phyloP scores from a whole-genome alignment of 2,329 filamentous ascomycete genomes.

The Ceratocystis ficicola region DNA sequence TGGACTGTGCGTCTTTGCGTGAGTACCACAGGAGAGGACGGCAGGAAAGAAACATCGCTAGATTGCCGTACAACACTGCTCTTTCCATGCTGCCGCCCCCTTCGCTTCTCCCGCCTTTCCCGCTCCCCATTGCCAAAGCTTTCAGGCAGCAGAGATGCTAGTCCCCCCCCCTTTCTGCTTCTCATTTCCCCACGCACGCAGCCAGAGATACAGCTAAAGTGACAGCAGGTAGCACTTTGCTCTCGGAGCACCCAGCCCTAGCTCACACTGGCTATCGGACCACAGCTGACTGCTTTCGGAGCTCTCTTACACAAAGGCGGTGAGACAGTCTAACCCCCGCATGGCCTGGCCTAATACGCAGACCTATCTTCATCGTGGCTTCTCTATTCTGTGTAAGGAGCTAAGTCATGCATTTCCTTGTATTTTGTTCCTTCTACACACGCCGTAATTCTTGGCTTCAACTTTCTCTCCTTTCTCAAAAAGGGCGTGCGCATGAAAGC shows the following conservation, averaged over 20 bases:
- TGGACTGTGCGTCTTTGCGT: no score
- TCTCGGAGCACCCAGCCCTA: not conserved
- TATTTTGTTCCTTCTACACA: not conserved
- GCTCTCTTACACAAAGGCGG: not conserved
- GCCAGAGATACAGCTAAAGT: no score
- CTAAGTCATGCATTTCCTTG: not conserved
- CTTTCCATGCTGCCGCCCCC: no score
- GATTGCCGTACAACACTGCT: no score
- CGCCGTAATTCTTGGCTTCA: conserved; percentile 1
- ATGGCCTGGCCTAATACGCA: no score
- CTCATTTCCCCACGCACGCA: no score
- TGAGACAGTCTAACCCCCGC: not conserved
- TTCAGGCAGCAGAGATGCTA: no score
- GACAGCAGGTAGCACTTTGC: not conserved
- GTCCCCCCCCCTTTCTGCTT: no score
- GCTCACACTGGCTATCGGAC: not conserved
- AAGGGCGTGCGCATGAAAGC: conserved; percentile 9
- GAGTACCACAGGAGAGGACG: no score
- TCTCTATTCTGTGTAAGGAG: not conserved
- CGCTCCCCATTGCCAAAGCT: no score
- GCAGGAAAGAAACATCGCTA: no score
- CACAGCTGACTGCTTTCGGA: not conserved
- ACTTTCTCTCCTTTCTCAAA: not conserved
- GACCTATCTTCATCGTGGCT: not conserved
- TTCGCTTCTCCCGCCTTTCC: no score